Percentiles rank a stretch among this genome's conserved stretches.
Evolutionary conservation across 169 alveolate species (phyloP).

Genomic region (Perkinsus chesapeaki): DNA sequence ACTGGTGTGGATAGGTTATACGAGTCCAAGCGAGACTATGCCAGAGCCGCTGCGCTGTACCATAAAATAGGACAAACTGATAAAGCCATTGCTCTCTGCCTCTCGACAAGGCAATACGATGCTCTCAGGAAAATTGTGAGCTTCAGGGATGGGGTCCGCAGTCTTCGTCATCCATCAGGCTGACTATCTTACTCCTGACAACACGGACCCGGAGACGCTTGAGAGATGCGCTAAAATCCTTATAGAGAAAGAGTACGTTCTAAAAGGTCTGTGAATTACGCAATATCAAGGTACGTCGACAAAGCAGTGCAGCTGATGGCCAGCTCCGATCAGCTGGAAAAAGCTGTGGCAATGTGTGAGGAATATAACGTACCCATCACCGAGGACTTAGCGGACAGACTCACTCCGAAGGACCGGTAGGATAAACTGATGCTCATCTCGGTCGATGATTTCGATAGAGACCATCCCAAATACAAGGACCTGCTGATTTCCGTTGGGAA

Average conservation of each 20-base stretch:
- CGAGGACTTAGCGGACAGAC: conserved; percentile 47
- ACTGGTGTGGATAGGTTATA: not conserved
- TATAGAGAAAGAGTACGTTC: conserved; percentile 18
- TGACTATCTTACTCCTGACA: conserved; percentile 18
- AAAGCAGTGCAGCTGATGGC: conserved; percentile 58
- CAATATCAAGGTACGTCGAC: conserved; percentile 27
- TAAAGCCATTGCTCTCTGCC: conserved; percentile 59
- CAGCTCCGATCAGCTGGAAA: conserved; percentile 46
- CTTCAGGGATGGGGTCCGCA: not conserved
- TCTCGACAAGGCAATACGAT: conserved; percentile 15
- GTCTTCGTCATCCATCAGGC: not conserved
- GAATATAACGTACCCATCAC: conserved; percentile 37
- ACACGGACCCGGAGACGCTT: conserved; percentile 42
- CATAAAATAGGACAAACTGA: conserved; percentile 61
- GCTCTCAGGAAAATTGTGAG: conserved; percentile 13
- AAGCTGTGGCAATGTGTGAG: conserved; percentile 61
- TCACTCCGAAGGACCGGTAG: conserved; percentile 40
- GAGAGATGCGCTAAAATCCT: conserved; percentile 37
- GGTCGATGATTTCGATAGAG: conserved; percentile 34
- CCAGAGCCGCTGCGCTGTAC: conserved; percentile 64
- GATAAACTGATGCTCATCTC: conserved; percentile 11
- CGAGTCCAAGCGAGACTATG: conserved; percentile 8
- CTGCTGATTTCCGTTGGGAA: conserved; percentile 49
- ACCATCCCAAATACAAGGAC: conserved; percentile 21
- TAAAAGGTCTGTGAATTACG: not conserved